Evolutionary conservation across 75 land plant genomes (phyloP), one percentile per base, ranked within the genome.

Genomic region (Sequoia sempervirens): DNA sequence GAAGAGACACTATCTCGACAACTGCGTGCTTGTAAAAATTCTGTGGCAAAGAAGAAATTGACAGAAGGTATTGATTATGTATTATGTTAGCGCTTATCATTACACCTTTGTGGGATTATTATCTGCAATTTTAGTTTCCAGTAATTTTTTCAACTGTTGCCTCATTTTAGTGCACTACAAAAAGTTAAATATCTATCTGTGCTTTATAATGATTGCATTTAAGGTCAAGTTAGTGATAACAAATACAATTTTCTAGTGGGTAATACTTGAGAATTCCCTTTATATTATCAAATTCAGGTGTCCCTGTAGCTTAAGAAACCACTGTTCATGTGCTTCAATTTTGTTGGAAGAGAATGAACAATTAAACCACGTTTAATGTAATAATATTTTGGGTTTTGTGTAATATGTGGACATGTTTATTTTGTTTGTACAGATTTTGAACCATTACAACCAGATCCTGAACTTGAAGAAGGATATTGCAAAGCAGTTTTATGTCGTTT

Each of bases 391-490:
- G 6, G 10, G 45, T 76, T 41, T 76, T 66, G 34, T 6, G n/a
- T 84, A 43, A 46, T 36, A 66, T 15, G 73, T 61, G 66, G 28
- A 61, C 14, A 45, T 83, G 82, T 30, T 9, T 28, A 73, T 66
- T 83, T n/a, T 58, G 66, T 83, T 84, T 47, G 12, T 90, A 84
- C 91, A 97, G 99, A 93, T 84, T 50, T 90, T 36, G 98, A 96
- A 73, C 92, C 96, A n/a, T 82, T 97, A 80, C 99, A 97, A 82
- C 85, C 38, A 8, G 91, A 94, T 90, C 89, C 89, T 82, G 87
- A 94, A 86, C 81, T 94, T 68, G 98, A 97, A 88, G 98, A 92
- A 84, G 94, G 92, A 20, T 96, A 86, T 84, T 97, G 99, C 88
- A 91, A 90, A 84, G 93, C 98, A 84, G 36, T 96, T 69, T 87